Evolutionary conservation across 2,329 filamentous ascomycete species (phyloP), one percentile per base, ranked within the genome.

Genomic region (Cordyceps tenuipes): DNA sequence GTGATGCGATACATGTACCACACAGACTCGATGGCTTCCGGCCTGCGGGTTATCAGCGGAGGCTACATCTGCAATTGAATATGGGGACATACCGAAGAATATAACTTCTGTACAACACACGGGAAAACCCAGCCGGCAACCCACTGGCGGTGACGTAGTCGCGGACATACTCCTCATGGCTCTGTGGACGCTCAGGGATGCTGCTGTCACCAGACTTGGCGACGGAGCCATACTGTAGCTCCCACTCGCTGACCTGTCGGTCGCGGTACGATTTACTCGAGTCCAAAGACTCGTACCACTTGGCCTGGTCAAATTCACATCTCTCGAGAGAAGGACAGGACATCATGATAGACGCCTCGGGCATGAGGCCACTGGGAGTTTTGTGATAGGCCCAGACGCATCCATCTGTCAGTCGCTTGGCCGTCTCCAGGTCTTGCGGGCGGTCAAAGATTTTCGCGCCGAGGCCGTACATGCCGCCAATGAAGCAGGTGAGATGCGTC

Each of bases 1-100:
- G 90, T 95, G 72, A 95, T 90, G 69, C 91, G 89, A 75, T 95
- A 94, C 78, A 95, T 87, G 75, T 92, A 89, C 81, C 91, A 95
- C 15, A 95, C 85, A 0, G 87, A 91, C 68, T 96, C 91, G 66
- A 96, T 91, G 0, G 89, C 90, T 76, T 96, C 91, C 21, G 90
- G 90, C 23, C 88, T 89, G 62, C 43, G 13, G 8, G 10, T 15
- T 7, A 47, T 61, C 57, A 61, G 59, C n/a, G 15, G 39, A 43
- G 39, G 6, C 34, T 19, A 12, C 15, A 15, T 36, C n/a, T 7
- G 2, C 8, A 19, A 9, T 21, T 29, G 29, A 26, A 6, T 15
- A n/a, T 10, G 3, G 5, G 41, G 23, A 66, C 78, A 70, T 77
- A 86, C 84, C 84, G 77, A 39, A 88, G 77, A 62, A 87, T 84